Conservation (phyloP, 2,329 filamentous ascomycete genomes). For the Trichoderma oligosporum region DNA sequence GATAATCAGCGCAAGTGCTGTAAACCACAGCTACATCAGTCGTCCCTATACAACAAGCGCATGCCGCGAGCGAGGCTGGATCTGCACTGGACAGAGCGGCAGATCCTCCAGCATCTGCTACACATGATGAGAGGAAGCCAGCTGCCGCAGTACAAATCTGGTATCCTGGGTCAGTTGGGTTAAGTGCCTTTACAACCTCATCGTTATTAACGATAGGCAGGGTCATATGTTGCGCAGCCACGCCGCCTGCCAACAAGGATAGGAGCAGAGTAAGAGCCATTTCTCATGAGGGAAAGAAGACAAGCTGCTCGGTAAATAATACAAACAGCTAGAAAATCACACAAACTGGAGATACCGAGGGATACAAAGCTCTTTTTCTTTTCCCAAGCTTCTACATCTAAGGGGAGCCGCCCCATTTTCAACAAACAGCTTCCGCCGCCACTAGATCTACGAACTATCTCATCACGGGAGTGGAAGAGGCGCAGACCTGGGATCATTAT, state of each 20-base stretch:
- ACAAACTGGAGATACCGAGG: neutral
- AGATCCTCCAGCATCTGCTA: conserved; percentile 25
- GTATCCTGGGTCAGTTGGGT: conserved; percentile 27
- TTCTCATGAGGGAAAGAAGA: neutral
- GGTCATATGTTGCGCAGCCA: conserved; percentile 28
- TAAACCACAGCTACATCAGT: conserved; percentile 27
- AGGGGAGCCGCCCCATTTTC: conserved; percentile 3
- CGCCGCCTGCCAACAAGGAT: conserved; percentile 24
- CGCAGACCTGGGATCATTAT: conserved; percentile 1
- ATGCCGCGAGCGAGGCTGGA: conserved; percentile 25
- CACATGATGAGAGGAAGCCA: conserved; percentile 25
- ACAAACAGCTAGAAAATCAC: neutral
- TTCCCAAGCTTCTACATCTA: neutral
- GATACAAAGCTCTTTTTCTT: neutral
- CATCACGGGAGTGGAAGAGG: conserved; percentile 4
- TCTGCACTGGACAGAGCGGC: conserved; percentile 26
- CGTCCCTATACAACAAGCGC: conserved; percentile 30
- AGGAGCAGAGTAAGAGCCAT: conserved; percentile 11
- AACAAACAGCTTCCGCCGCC: conserved; percentile 4
- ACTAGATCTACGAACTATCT: neutral
- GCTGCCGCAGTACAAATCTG: conserved; percentile 26
- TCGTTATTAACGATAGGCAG: conserved; percentile 23
- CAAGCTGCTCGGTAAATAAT: neutral
- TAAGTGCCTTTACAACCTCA: conserved; percentile 26
- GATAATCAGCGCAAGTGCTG: conserved; percentile 31